Conservation (phyloP, 805 yeast species). For the Candida montana region DNA sequence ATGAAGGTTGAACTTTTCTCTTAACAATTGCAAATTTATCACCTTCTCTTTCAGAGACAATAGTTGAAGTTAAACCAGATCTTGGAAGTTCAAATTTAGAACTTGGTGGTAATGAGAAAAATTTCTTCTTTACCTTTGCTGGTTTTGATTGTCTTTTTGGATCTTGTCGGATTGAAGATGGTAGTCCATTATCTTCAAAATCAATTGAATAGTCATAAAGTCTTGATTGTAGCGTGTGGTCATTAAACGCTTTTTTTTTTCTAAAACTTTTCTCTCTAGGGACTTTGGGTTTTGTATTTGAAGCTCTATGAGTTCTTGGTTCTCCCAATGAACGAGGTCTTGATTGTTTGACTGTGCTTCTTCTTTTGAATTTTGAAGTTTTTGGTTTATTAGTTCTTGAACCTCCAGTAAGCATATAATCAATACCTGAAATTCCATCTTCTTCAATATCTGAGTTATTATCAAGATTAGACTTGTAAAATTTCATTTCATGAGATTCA, state of each 20-base stretch:
- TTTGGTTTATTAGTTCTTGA: background rate
- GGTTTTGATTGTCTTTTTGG: background rate
- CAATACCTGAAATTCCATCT: slow-evolving; percentile 7
- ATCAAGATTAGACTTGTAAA: background rate
- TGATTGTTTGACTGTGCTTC: too few relatives aligned
- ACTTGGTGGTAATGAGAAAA: slow-evolving; percentile 11
- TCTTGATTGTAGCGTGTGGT: background rate
- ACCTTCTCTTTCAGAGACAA: slow-evolving; percentile 17
- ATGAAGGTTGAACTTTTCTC: slow-evolving; percentile 1
- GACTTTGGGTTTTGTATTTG: background rate
- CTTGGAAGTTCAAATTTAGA: slow-evolving; percentile 14
- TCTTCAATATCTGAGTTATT: slow-evolving; percentile 8
- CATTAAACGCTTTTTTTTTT: background rate
- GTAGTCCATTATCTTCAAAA: background rate
- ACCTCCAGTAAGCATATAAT: slow-evolving; percentile 12
- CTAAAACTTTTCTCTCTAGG: background rate
- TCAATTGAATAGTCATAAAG: background rate
- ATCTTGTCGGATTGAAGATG: background rate
- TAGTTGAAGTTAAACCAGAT: slow-evolving; percentile 14
- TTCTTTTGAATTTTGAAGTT: slow-evolving; percentile 5
- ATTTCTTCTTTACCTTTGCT: background rate
- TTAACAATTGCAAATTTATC: slow-evolving; percentile 15
- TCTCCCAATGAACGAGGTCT: background rate
- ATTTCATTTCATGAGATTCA: background rate
- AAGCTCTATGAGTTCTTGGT: background rate